phyloP scores from a whole-genome alignment of 306 rosid genomes.

The Trichosanthes truncata region DNA sequence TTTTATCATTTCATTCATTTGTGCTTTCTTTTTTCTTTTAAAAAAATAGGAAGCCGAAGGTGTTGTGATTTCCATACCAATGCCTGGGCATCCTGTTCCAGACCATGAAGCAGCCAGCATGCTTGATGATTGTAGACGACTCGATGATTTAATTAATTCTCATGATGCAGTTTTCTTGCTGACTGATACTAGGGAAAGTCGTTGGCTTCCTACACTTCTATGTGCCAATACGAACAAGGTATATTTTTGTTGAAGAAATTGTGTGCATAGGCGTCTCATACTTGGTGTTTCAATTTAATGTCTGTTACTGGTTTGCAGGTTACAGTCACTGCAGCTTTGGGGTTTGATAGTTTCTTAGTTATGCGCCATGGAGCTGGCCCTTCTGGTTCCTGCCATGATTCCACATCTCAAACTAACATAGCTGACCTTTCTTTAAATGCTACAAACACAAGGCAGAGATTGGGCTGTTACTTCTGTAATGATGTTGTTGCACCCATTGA shows the following conservation, averaged over 20 bases:
- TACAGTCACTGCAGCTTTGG: slow-evolving; percentile 81
- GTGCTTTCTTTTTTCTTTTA: background rate
- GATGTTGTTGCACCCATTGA: slow-evolving; percentile 96
- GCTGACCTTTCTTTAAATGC: slow-evolving; percentile 29
- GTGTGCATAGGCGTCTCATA: background rate
- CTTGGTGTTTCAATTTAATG: background rate
- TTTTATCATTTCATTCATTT: slow-evolving; percentile 14
- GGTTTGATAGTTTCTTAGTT: slow-evolving; percentile 94
- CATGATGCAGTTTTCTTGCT: slow-evolving; percentile 78
- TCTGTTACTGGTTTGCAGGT: slow-evolving; percentile 39
- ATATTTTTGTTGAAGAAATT: background rate
- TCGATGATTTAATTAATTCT: slow-evolving; percentile 61
- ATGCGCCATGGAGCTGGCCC: slow-evolving; percentile 99
- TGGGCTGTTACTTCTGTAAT: slow-evolving; percentile 95
- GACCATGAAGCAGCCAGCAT: slow-evolving; percentile 52
- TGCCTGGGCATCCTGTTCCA: slow-evolving; percentile 94
- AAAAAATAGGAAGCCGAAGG: slow-evolving; percentile 76
- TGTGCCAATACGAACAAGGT: slow-evolving; percentile 93
- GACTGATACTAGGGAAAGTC: slow-evolving; percentile 97
- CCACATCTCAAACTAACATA: slow-evolving; percentile 25
- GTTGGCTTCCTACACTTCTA: slow-evolving; percentile 94
- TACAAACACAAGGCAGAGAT: slow-evolving; percentile 39
- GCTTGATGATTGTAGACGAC: slow-evolving; percentile 60
- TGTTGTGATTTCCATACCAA: slow-evolving; percentile 81
- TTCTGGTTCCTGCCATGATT: slow-evolving; percentile 26